A percentile compares a stretch with the other conserved stretches of the same genome.
Conservation (phyloP, 768 basidiomycete species). For the Serendipita sp. region DNA sequence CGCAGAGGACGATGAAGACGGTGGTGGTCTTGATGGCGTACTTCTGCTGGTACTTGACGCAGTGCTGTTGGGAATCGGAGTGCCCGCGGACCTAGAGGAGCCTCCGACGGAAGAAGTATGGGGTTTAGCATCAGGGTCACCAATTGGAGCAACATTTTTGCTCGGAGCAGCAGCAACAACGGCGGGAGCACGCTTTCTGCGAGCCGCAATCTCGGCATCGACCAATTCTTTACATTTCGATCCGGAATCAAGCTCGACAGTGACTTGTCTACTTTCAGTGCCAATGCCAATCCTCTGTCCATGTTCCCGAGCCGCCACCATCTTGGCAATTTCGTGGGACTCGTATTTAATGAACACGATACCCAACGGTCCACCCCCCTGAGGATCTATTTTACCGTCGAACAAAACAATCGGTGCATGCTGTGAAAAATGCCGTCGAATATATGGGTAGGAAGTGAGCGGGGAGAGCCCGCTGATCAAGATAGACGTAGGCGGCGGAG, state of each 20-base stretch:
- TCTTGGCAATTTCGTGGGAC: conserved; percentile 49
- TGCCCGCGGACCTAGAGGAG: neutral
- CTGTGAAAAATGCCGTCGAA: conserved; percentile 47
- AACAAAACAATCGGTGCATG: conserved; percentile 51
- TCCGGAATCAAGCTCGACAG: conserved; percentile 68
- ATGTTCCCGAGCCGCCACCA: conserved; percentile 50
- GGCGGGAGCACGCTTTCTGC: conserved; percentile 20
- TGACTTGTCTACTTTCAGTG: conserved; percentile 44
- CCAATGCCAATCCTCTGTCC: conserved; percentile 42
- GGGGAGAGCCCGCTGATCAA: conserved; percentile 58
- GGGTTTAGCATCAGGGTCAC: neutral
- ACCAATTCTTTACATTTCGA: conserved; percentile 47
- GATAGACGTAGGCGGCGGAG: conserved; percentile 60
- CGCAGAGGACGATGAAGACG: neutral
- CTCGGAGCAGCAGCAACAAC: neutral
- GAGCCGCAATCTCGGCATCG: conserved; percentile 44
- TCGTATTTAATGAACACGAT: conserved; percentile 58
- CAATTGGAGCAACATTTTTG: neutral
- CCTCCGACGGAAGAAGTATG: too few relatives aligned
- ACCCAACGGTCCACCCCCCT: conserved; percentile 70
- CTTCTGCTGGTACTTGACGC: neutral
- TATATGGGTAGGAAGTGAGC: conserved; percentile 46
- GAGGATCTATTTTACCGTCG: conserved; percentile 63
- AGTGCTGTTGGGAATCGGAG: neutral
- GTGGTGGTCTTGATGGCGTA: neutral